Conservation (phyloP, 495 filamentous ascomycete genomes). For the Penicillium simplicissimum region DNA sequence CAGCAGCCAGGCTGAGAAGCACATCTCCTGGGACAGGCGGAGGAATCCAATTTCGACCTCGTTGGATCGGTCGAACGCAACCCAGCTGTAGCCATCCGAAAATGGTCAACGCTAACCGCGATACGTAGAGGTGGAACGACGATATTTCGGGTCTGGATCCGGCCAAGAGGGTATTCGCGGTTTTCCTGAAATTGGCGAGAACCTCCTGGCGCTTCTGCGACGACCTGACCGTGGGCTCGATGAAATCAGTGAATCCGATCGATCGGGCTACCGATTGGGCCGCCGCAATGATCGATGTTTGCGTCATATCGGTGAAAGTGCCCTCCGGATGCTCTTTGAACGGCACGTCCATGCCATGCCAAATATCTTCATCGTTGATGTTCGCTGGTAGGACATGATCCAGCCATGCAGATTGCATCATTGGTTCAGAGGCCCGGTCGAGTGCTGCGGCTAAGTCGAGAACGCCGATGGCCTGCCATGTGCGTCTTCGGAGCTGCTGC, state of each 20-base stretch:
- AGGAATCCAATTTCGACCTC: slow-evolving; percentile 28
- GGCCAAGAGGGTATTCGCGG: slow-evolving; percentile 22
- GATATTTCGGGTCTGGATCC: slow-evolving; percentile 26
- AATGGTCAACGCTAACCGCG: slow-evolving; percentile 22
- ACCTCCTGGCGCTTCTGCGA: slow-evolving; percentile 32
- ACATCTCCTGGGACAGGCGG: slow-evolving; percentile 27
- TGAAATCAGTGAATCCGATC: slow-evolving; percentile 34
- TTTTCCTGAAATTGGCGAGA: slow-evolving; percentile 32
- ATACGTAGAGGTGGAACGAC: slow-evolving; percentile 33
- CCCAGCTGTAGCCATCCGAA: slow-evolving; percentile 36
- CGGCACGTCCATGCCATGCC: slow-evolving; percentile 26
- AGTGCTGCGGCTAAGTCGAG: slow-evolving; percentile 39
- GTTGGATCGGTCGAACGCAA: slow-evolving; percentile 33
- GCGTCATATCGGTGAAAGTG: slow-evolving; percentile 39
- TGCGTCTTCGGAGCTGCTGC: slow-evolving; percentile 37
- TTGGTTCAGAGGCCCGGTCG: slow-evolving; percentile 41
- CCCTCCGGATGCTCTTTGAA: slow-evolving; percentile 23
- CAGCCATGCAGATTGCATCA: slow-evolving; percentile 39
- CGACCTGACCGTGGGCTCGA: slow-evolving; percentile 23
- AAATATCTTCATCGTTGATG: slow-evolving; percentile 38
- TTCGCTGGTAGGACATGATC: slow-evolving; percentile 31
- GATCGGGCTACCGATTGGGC: slow-evolving; percentile 28
- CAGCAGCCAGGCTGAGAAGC: slow-evolving; percentile 33
- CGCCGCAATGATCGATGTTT: slow-evolving; percentile 28
- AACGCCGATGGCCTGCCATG: slow-evolving; percentile 39